Evolutionary conservation across 495 filamentous ascomycete genomes (phyloP), one percentile per base, ranked within the genome.

Genomic region (Aspergillus coremiiformis): DNA sequence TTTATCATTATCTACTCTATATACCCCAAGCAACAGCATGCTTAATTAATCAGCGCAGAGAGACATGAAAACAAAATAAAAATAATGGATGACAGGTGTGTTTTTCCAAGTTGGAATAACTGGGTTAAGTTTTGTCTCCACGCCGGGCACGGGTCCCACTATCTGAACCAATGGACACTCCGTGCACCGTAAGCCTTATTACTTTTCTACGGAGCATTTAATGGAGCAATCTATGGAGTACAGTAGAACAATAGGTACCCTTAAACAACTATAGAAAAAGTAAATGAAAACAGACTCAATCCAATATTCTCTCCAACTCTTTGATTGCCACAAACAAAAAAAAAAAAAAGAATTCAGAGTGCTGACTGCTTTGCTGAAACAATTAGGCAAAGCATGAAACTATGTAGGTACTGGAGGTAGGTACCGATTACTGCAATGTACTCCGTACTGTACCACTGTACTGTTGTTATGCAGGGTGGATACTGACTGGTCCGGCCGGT

Each of bases 91-190:
- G 52, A 57, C 57, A 51, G 51, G 53, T 39, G 53, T 51, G 47
- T 14, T n/a, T 44, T 54, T 60, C 60, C 64, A 63, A 50, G 54
- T 54, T 49, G 56, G 61, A 55, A 60, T 35, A 57, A 56, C 57
- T 56, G 17, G 46, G 14, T 15, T 35, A 11, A 29, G 14, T 15
- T 35, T 23, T 42, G 52, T 54, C 56, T 55, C 52, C 56, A 58
- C 56, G 56, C 54, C 54, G 56, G 39, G 33, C 27, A 29, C 47
- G 47, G 52, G 56, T 49, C 56, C 56, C 56, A 58, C 56, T 29
- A 10, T 22, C 37, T 33, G 52, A 47, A 52, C 44, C 56, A 49
- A 53, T 22, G 43, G 39, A 12, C 5, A 8, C 5, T 3, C 24
- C 4, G 8, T 14, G 26, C 47, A 44, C 43, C 26, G 41, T 46